These are phyloP conservation scores for Aspergillus incahuasiensis DNA, from an alignment of 495 filamentous ascomycete genomes.

Conservation along the genomic window DNA sequence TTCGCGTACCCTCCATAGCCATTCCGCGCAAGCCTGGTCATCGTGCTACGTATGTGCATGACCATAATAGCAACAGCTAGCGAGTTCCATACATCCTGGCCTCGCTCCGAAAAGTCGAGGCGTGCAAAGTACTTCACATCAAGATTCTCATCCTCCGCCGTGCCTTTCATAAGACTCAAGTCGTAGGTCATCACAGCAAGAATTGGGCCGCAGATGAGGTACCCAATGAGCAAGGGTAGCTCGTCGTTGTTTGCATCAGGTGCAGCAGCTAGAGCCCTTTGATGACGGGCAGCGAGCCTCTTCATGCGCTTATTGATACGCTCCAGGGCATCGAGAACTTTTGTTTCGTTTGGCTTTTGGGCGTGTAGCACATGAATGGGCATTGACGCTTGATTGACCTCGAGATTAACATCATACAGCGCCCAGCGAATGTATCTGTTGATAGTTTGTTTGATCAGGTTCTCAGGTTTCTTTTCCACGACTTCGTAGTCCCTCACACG, in stretches of 20 bases:
- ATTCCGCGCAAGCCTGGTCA: slow-evolving; percentile 26
- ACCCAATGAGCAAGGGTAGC: slow-evolving; percentile 33
- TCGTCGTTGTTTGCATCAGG: not conserved
- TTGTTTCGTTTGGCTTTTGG: slow-evolving; percentile 26
- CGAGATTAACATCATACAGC: slow-evolving; percentile 30
- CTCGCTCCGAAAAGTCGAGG: slow-evolving; percentile 35
- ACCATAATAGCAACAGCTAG: slow-evolving; percentile 40
- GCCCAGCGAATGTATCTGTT: slow-evolving; percentile 42
- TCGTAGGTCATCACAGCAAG: slow-evolving; percentile 40
- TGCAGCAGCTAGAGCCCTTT: slow-evolving; percentile 1
- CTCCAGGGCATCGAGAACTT: slow-evolving; percentile 25
- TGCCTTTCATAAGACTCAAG: slow-evolving; percentile 20
- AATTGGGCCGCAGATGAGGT: slow-evolving; percentile 39
- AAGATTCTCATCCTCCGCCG: not conserved
- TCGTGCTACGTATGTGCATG: slow-evolving; percentile 32
- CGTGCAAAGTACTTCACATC: slow-evolving; percentile 31
- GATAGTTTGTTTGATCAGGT: slow-evolving; percentile 30
- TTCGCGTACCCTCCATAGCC: slow-evolving; percentile 9
- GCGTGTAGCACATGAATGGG: slow-evolving; percentile 34
- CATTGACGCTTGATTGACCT: slow-evolving; percentile 15
- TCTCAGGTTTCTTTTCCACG: slow-evolving; percentile 23
- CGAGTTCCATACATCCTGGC: slow-evolving; percentile 47
- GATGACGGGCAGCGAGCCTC: slow-evolving; percentile 25
- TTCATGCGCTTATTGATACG: slow-evolving; percentile 29
- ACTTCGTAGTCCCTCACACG: slow-evolving; percentile 36